These are phyloP conservation scores for Papiliotrema nemorosa DNA, from an alignment of 1,284 basidiomycete genomes.

Conservation along the genomic window DNA sequence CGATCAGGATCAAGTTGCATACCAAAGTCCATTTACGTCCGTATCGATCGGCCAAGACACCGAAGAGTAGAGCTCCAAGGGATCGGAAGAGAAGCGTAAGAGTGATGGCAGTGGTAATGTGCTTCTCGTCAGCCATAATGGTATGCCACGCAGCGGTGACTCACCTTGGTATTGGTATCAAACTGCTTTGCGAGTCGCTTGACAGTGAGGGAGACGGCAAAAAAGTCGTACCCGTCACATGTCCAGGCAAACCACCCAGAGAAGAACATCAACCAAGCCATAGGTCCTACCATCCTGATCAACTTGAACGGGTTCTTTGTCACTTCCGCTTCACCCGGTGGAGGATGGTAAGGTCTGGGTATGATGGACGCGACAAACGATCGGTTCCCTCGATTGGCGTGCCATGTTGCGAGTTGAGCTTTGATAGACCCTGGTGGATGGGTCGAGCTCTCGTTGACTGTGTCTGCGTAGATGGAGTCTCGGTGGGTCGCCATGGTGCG, in stretches of 20 bases:
- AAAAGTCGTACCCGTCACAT: constrained; percentile 57
- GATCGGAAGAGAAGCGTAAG: constrained; percentile 88
- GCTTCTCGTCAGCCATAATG: constrained; percentile 11
- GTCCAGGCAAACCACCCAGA: constrained; percentile 62
- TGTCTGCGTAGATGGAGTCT: constrained; percentile 2
- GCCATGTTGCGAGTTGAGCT: constrained; percentile 39
- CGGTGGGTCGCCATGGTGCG: not conserved
- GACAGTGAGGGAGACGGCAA: constrained; percentile 73
- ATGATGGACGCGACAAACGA: constrained; percentile 28
- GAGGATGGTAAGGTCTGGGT: constrained; percentile 17
- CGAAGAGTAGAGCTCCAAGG: constrained; percentile 74
- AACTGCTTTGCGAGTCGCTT: constrained; percentile 54
- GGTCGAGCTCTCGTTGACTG: not conserved
- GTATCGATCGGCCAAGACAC: constrained; percentile 71
- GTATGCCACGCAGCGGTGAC: constrained; percentile 27
- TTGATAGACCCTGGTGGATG: constrained; percentile 14
- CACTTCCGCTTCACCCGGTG: constrained; percentile 10
- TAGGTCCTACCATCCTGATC: constrained; percentile 48
- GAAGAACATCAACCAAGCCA: constrained; percentile 55
- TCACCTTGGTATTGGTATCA: constrained; percentile 18
- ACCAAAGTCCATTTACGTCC: constrained; percentile 93
- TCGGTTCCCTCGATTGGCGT: constrained; percentile 32
- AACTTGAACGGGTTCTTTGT: constrained; percentile 47
- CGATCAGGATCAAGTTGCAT: constrained; percentile 66
- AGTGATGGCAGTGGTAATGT: constrained; percentile 70